A percentile compares a stretch with the other conserved stretches of the same genome.
Conservation (phyloP, 306 rosid species). For the Malus orientalis region DNA sequence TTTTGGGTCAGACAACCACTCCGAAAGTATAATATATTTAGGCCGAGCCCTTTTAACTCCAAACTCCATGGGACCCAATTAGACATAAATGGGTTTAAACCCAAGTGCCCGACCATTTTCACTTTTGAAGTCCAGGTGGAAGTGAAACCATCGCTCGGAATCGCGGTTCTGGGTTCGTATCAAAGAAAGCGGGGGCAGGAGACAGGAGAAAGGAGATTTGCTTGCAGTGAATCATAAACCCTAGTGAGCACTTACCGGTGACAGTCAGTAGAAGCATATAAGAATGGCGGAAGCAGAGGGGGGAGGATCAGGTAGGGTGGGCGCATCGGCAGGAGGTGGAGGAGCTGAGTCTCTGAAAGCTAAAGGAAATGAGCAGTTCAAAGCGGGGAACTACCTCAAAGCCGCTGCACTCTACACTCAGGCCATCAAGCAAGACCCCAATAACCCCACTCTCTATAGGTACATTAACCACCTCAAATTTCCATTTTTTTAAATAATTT, state of each 20-base stretch:
- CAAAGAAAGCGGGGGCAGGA: not conserved
- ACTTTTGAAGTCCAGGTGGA: not conserved
- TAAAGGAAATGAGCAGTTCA: conserved; percentile 85
- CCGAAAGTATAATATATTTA: not conserved
- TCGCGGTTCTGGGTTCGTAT: not conserved
- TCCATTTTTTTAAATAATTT: not conserved
- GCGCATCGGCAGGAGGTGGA: conserved; percentile 21
- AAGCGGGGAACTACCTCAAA: conserved; percentile 82
- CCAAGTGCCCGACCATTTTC: not conserved
- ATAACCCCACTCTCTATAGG: conserved; percentile 87
- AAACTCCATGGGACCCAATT: not conserved
- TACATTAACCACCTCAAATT: conserved; percentile 13
- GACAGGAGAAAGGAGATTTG: not conserved
- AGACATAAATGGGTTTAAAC: not conserved
- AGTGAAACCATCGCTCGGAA: not conserved
- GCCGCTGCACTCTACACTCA: conserved; percentile 97
- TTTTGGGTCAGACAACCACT: too few relatives aligned
- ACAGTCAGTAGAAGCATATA: not conserved
- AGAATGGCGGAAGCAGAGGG: conserved; percentile 53
- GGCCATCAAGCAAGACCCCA: conserved; percentile 89
- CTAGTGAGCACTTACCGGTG: not conserved
- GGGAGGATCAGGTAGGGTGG: conserved; percentile 26
- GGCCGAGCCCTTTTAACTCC: not conserved
- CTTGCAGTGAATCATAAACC: not conserved
- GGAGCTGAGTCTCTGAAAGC: conserved; percentile 61